Evolutionary conservation across 1,139 yeast genomes (phyloP).

Genomic region (Hanseniaspora sp.): DNA sequence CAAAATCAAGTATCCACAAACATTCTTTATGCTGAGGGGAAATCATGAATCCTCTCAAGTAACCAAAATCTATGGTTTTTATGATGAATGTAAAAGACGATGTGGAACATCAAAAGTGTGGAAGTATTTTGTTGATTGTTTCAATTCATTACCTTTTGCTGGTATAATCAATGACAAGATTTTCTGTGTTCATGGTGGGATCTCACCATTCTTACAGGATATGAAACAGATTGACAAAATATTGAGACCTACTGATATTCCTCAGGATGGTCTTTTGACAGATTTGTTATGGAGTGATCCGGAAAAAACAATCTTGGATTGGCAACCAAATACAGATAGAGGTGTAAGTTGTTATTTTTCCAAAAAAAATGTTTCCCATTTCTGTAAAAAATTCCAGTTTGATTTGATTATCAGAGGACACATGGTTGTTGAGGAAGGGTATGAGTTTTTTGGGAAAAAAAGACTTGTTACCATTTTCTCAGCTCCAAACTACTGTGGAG

Average conservation of each 20-base stretch:
- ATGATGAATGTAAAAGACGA: conserved; percentile 78
- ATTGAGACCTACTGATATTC: conserved; percentile 76
- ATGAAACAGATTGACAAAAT: conserved; percentile 59
- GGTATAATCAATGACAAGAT: conserved; percentile 77
- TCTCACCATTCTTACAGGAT: conserved; percentile 61
- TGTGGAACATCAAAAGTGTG: conserved; percentile 53
- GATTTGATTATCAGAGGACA: conserved; percentile 79
- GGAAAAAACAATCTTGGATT: conserved; percentile 49
- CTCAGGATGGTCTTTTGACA: conserved; percentile 69
- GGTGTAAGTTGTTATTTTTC: conserved; percentile 82
- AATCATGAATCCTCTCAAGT: conserved; percentile 79
- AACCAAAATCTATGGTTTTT: conserved; percentile 76
- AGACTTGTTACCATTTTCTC: conserved; percentile 72
- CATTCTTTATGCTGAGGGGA: conserved; percentile 72
- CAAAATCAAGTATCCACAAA: conserved; percentile 73
- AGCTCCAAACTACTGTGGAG: conserved; percentile 89
- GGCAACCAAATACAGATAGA: conserved; percentile 69
- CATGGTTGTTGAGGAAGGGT: conserved; percentile 91
- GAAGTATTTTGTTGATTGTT: conserved; percentile 70
- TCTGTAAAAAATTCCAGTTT: conserved; percentile 58
- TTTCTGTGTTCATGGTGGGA: conserved; percentile 83
- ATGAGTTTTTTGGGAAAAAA: conserved; percentile 70
- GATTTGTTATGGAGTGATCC: conserved; percentile 88
- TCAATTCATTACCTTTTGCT: conserved; percentile 76
- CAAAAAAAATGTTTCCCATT: conserved; percentile 57